These are phyloP conservation scores for Protomyces macrosporus DNA, from an alignment of 1,139 yeast species.

Conservation along the genomic window DNA sequence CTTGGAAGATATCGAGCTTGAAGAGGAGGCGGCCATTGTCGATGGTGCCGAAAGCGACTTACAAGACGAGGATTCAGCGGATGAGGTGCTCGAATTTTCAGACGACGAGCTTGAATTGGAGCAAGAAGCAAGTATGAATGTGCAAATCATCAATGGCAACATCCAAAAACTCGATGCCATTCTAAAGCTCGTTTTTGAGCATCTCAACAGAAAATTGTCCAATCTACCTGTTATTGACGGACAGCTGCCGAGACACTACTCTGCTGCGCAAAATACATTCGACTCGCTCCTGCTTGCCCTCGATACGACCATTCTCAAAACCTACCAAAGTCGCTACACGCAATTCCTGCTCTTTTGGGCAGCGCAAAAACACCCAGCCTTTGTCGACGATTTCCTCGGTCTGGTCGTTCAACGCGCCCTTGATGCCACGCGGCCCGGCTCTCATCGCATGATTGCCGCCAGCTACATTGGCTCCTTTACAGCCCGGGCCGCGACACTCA, in stretches of 20 bases:
- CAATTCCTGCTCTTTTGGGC: slow-evolving; percentile 80
- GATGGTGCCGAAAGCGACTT: slow-evolving; percentile 5
- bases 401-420: slow-evolving; percentile 78
- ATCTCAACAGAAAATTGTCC: slow-evolving; percentile 23
- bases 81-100: slow-evolving; percentile 13
- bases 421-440: slow-evolving; percentile 58
- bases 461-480: slow-evolving; percentile 88
- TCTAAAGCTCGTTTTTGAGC: slow-evolving; percentile 26
- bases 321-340: slow-evolving; percentile 84
- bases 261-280: slow-evolving; percentile 18
- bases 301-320: slow-evolving; percentile 53
- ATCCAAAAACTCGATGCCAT: slow-evolving; percentile 28
- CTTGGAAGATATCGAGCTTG: slow-evolving; percentile 26
- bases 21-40: slow-evolving; percentile 13
- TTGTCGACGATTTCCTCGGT: slow-evolving; percentile 80
- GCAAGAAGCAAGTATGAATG: slow-evolving; percentile 9
- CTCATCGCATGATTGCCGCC: slow-evolving; percentile 77
- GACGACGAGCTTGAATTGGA: slow-evolving; percentile 7
- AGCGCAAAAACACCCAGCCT: slow-evolving; percentile 74
- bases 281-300: slow-evolving; percentile 27
- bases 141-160: slow-evolving; percentile 24
- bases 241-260: not conserved
- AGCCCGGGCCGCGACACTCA: slow-evolving; percentile 74
- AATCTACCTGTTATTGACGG: not conserved
- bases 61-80: not conserved